A percentile compares a stretch with the other conserved stretches of the same genome.
Evolutionary conservation across 2,329 filamentous ascomycete genomes (phyloP).

Genomic region (Epichloe aotearoae): DNA sequence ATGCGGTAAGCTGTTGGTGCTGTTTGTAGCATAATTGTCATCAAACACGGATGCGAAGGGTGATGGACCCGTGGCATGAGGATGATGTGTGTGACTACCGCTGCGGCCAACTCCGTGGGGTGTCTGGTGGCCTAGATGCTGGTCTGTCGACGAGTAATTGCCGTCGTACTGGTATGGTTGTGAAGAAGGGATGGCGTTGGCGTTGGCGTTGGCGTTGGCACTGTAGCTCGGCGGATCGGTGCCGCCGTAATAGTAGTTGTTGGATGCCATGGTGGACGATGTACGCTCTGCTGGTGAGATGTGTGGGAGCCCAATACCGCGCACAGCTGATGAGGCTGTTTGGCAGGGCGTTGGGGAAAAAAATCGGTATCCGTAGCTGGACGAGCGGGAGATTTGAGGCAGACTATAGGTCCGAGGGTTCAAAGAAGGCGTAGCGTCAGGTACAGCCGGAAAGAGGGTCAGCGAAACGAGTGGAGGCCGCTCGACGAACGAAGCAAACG

Average conservation of each 20-base stretch:
- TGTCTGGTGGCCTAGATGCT: constrained; percentile 2
- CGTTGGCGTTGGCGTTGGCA: constrained; percentile 1
- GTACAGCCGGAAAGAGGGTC: neutral
- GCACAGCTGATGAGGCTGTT: neutral
- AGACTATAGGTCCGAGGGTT: neutral
- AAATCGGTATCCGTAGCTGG: neutral
- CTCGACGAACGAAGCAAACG: neutral
- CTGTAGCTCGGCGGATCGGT: constrained; percentile 28
- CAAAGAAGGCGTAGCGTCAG: neutral
- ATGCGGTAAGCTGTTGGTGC: constrained; percentile 26
- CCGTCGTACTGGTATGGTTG: constrained; percentile 25
- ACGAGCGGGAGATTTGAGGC: neutral
- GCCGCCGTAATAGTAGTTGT: constrained; percentile 48
- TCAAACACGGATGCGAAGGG: constrained; percentile 57
- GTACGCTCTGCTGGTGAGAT: neutral
- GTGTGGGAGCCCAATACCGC: neutral
- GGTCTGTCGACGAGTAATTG: constrained; percentile 8
- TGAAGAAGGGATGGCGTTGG: constrained; percentile 23
- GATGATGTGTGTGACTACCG: constrained; percentile 6
- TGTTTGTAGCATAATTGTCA: constrained; percentile 49
- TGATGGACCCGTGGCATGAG: constrained; percentile 27
- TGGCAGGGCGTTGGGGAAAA: neutral
- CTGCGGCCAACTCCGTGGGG: constrained; percentile 17
- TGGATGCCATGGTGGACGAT: constrained; percentile 40
- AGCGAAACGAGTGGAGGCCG: neutral